Evolutionary conservation across 2,329 filamentous ascomycete genomes (phyloP).

Genomic region (Monascus ruber): DNA sequence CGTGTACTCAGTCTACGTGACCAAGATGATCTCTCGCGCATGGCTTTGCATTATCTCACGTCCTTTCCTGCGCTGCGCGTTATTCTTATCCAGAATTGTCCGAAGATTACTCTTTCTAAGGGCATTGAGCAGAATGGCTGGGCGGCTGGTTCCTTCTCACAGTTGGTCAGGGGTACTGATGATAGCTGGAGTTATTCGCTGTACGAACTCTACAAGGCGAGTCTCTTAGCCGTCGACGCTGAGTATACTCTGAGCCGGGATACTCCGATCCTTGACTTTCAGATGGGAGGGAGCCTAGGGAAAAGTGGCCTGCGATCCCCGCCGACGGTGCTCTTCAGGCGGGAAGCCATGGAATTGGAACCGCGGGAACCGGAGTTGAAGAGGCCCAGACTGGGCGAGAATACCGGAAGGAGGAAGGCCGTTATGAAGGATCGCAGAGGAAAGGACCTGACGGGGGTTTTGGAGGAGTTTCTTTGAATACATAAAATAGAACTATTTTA

Average conservation of each 20-base stretch:
- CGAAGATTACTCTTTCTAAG: conserved; percentile 12
- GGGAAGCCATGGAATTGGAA: conserved; percentile 1
- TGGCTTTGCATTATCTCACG: conserved; percentile 22
- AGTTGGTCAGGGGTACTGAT: background rate
- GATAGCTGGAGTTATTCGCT: conserved; percentile 2
- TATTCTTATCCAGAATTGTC: conserved; percentile 24
- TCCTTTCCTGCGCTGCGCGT: conserved; percentile 24
- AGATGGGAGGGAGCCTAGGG: conserved; percentile 7
- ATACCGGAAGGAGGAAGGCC: background rate
- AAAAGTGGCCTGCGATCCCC: background rate
- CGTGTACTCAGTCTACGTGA: conserved; percentile 24
- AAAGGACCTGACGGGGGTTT: conserved; percentile 16
- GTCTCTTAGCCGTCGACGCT: conserved; percentile 1
- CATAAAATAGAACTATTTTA: no score
- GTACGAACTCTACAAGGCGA: conserved; percentile 8
- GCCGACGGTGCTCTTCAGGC: background rate
- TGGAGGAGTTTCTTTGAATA: conserved; percentile 15
- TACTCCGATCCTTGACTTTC: conserved; percentile 14
- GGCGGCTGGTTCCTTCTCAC: conserved; percentile 6
- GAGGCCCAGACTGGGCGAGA: background rate
- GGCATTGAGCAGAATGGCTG: conserved; percentile 16
- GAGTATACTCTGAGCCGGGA: conserved; percentile 1
- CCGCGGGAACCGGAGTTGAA: background rate
- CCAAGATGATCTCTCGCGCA: conserved; percentile 19
- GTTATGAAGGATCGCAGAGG: conserved; percentile 14